phyloP scores from a whole-genome alignment of 2,329 filamentous ascomycete genomes.

The Emericellopsis cladophorae region DNA sequence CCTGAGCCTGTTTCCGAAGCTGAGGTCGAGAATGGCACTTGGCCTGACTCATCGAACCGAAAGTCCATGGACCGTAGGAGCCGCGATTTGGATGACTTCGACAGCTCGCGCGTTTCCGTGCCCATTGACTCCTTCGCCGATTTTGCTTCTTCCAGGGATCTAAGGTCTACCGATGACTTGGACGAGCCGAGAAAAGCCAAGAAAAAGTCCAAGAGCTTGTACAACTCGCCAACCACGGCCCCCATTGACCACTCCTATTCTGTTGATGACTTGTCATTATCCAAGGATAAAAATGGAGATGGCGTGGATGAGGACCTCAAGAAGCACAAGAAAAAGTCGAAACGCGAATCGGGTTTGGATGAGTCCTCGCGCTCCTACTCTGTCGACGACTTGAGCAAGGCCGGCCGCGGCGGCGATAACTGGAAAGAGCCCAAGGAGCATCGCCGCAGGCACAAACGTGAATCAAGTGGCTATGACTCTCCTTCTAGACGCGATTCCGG shows the following conservation, averaged over 20 bases:
- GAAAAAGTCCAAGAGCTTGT: conserved; percentile 19
- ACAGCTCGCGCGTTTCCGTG: conserved; percentile 12
- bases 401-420: background rate
- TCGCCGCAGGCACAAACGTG: conserved; percentile 10
- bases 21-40: conserved; percentile 9
- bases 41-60: conserved; percentile 16
- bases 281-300: conserved; percentile 7
- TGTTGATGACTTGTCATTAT: conserved; percentile 7
- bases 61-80: conserved; percentile 17
- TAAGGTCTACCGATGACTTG: conserved; percentile 19
- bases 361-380: conserved; percentile 7
- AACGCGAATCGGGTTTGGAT: conserved; percentile 12
- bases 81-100: conserved; percentile 14
- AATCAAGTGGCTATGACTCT: conserved; percentile 12
- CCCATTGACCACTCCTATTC: conserved; percentile 7
- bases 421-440: conserved; percentile 22
- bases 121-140: conserved; percentile 14
- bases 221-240: background rate
- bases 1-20: conserved; percentile 8
- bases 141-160: background rate
- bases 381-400: conserved; percentile 7
- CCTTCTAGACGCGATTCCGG: conserved; percentile 15
- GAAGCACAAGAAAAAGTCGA: conserved; percentile 21
- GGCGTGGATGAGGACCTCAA: conserved; percentile 22
- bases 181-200: conserved; percentile 18